Evolutionary conservation across 768 basidiomycete species (phyloP), one percentile per base, ranked within the genome.

Genomic region (Tulasnella sp.): DNA sequence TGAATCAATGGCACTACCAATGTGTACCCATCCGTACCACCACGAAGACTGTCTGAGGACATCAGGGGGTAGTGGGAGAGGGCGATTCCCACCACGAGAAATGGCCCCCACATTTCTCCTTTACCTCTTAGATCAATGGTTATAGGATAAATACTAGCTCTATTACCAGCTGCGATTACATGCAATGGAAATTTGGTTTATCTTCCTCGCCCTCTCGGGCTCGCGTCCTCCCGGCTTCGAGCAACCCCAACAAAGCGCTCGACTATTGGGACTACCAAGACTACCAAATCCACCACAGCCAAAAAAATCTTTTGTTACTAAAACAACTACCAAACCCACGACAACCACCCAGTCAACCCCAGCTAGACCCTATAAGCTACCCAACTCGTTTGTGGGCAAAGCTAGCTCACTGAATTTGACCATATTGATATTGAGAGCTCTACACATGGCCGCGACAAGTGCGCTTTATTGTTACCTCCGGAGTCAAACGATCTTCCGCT

Each of bases 401-500:
- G 42, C 42, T 83, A 81, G 78, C 54, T 83, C 2, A 73, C 77
- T 40, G 83, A 81, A 16, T 83, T 83, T 74, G 75, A 78, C 54
- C 79, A 79, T 54, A 64, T 80, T 14, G 77, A 78, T 1, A 80
- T 80, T 48, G 64, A 44, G 31, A 82, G 82, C 77, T 82, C 83
- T 20, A 83, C 83, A 6, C 80, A 83, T 37, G 83, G 83, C 1
- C 75, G 83, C 40, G 83, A 82, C 50, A 81, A 82, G 82, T 83
- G 54, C 37, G 81, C 76, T 72, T 60, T n/a, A n/a, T n/a, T n/a
- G n/a, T n/a, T n/a, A n/a, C n/a, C n/a, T n/a, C n/a, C n/a, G n/a
- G n/a, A n/a, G n/a, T n/a, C n/a, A n/a, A n/a, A n/a, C n/a, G n/a
- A n/a, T n/a, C n/a, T n/a, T n/a, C n/a, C n/a, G n/a, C n/a, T n/a